These are phyloP conservation scores for Claviceps sp. DNA, from an alignment of 2,329 filamentous ascomycete species.

Conservation along the genomic window DNA sequence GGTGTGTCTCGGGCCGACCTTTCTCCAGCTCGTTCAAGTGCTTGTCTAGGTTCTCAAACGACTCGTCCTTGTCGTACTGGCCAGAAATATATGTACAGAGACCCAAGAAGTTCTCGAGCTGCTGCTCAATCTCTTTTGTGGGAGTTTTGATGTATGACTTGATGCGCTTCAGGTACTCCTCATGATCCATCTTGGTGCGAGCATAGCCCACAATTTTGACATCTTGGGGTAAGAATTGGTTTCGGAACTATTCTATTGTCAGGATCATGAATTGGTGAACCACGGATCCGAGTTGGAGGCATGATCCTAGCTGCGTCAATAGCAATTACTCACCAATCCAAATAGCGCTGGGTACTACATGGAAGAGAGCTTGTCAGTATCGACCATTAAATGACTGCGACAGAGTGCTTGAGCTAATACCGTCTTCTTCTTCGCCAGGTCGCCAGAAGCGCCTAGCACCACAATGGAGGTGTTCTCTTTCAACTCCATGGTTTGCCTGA, in stretches of 20 bases:
- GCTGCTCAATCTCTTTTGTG: constrained; percentile 92
- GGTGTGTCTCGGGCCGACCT: constrained; percentile 68
- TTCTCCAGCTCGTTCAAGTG: constrained; percentile 79
- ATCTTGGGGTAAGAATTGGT: constrained; percentile 95
- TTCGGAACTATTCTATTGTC: constrained; percentile 62
- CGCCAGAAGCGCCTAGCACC: constrained; percentile 91
- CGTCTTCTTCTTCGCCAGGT: constrained; percentile 99
- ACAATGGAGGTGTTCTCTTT: constrained; percentile 98
- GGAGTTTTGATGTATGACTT: constrained; percentile 98
- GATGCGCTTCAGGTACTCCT: constrained; percentile 87
- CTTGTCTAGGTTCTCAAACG: constrained; percentile 72
- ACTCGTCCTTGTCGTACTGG: constrained; percentile 94
- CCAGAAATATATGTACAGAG: constrained; percentile 92
- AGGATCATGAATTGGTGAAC: background rate
- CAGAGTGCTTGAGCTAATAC: constrained; percentile 34
- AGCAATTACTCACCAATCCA: constrained; percentile 59
- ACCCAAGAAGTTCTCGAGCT: constrained; percentile 77
- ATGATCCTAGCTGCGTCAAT: background rate
- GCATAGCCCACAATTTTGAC: constrained; percentile 98
- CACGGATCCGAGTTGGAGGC: background rate
- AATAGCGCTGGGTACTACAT: constrained; percentile 87
- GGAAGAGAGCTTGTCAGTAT: constrained; percentile 12
- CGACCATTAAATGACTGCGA: background rate
- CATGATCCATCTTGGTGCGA: constrained; percentile 97
- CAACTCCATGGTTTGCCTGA: constrained; percentile 69